Conservation (phyloP, 164 flowering plant genomes). For the Houttuynia cordata region DNA sequence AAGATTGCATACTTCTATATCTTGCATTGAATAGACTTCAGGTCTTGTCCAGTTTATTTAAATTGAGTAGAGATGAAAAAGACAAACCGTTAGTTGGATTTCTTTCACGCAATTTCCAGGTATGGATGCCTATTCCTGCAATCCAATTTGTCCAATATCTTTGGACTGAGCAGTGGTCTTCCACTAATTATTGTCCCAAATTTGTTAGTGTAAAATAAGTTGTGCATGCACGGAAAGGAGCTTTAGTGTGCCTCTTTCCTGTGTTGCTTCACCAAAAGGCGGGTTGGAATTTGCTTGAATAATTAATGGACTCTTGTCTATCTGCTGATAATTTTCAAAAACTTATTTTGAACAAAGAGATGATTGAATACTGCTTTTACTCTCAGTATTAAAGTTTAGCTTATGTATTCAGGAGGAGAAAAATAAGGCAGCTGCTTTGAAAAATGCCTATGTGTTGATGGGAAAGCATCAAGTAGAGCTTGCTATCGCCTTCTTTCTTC, state of each 20-base stretch:
- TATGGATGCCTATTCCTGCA: constrained; percentile 9
- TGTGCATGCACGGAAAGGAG: too few species aligned
- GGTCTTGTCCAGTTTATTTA: constrained; percentile 91
- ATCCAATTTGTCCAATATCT: not conserved
- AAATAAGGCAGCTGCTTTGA: constrained; percentile 90
- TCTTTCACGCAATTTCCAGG: constrained; percentile 95
- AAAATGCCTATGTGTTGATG: constrained; percentile 96
- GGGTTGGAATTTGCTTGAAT: too few species aligned
- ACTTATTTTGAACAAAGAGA: too few species aligned
- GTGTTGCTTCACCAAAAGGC: too few species aligned
- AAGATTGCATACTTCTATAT: constrained; percentile 84
- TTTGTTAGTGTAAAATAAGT: not conserved
- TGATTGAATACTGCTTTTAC: too few species aligned
- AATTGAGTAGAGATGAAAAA: constrained; percentile 89
- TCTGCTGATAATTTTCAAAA: too few species aligned
- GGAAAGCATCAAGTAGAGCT: constrained; percentile 94
- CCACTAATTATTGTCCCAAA: not conserved
- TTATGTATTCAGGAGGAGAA: constrained; percentile 59
- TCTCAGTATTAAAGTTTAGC: constrained; percentile 3
- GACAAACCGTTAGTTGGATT: constrained; percentile 93
- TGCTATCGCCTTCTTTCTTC: constrained; percentile 88
- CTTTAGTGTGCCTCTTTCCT: too few species aligned
- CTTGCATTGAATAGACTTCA: constrained; percentile 81
- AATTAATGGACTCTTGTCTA: too few species aligned
- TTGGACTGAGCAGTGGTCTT: not conserved